Evolutionary conservation across 805 yeast genomes (phyloP).

Genomic region (Teunomyces pallodes): DNA sequence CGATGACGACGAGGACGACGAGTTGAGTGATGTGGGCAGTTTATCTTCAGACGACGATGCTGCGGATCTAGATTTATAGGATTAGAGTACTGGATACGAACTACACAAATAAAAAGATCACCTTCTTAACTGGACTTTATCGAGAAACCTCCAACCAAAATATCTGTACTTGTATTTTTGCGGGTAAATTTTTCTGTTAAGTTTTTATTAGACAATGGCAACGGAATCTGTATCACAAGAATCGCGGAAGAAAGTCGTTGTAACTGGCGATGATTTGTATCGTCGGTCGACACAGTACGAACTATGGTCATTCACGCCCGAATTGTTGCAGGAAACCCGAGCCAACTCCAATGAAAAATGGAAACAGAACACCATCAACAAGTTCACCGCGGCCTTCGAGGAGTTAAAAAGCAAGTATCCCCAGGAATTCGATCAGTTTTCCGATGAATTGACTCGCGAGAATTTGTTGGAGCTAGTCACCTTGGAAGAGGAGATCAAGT

Average conservation of each 20-base stretch:
- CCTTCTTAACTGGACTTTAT: neutral
- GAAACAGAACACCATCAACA: constrained; percentile 27
- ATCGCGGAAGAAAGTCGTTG: neutral
- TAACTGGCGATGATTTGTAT: constrained; percentile 82
- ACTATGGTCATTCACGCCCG: constrained; percentile 77
- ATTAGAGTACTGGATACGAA: constrained; percentile 1
- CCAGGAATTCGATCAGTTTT: constrained; percentile 28
- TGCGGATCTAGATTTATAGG: constrained; percentile 8
- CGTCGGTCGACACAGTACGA: constrained; percentile 83
- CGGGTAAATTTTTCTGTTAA: constrained; percentile 3
- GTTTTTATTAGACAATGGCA: neutral
- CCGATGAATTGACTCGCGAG: constrained; percentile 27
- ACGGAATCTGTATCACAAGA: neutral
- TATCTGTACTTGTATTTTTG: neutral
- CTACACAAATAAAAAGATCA: neutral
- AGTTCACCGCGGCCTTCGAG: constrained; percentile 24
- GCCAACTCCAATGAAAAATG: constrained; percentile 57
- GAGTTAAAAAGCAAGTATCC: constrained; percentile 18
- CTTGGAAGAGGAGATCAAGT: constrained; percentile 65
- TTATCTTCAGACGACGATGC: constrained; percentile 47
- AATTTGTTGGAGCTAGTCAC: constrained; percentile 46
- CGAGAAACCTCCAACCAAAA: neutral
- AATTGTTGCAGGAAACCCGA: constrained; percentile 51
- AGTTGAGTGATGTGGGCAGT: constrained; percentile 49
- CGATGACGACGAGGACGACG: constrained; percentile 36